Percentiles rank a stretch among this genome's conserved stretches.
phyloP scores from a whole-genome alignment of 2,329 filamentous ascomycete genomes.

The Phyllachora maydis region DNA sequence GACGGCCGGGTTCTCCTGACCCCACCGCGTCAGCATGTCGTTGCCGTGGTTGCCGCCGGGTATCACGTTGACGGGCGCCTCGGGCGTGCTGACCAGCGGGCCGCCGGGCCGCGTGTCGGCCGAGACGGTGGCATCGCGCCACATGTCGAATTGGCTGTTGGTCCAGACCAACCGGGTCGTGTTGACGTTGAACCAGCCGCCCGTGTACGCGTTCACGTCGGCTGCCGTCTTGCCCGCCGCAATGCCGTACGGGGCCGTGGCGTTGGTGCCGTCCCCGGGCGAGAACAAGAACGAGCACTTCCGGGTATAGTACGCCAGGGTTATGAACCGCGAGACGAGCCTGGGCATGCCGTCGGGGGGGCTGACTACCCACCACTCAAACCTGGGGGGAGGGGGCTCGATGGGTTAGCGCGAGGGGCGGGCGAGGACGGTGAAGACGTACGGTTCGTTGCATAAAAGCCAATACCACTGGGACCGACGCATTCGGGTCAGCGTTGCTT shows the following conservation, averaged over 20 bases:
- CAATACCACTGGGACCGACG: constrained; percentile 34
- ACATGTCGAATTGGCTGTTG: constrained; percentile 19
- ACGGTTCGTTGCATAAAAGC: constrained; percentile 31
- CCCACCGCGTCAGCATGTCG: constrained; percentile 22
- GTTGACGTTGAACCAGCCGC: constrained; percentile 17
- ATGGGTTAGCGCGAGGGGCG: background rate
- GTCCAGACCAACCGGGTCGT: constrained; percentile 16
- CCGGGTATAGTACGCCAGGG: constrained; percentile 15
- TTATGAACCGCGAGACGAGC: constrained; percentile 17
- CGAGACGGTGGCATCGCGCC: constrained; percentile 16
- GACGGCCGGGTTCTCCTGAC: constrained; percentile 24
- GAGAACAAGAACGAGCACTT: constrained; percentile 25
- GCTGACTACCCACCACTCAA: constrained; percentile 20
- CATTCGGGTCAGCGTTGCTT: no score
- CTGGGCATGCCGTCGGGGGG: constrained; percentile 19
- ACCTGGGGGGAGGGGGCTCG: constrained; percentile 5
- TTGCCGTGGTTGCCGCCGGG: constrained; percentile 17
- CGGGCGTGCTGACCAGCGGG: constrained; percentile 11
- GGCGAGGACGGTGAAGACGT: constrained; percentile 1
- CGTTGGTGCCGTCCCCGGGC: constrained; percentile 8
- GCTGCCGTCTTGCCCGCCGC: constrained; percentile 10
- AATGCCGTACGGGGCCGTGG: constrained; percentile 14
- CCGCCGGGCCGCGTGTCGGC: constrained; percentile 16
- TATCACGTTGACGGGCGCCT: constrained; percentile 13
- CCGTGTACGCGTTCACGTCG: constrained; percentile 15